Percentiles rank a stretch among this genome's conserved stretches.
Evolutionary conservation across 2,329 filamentous ascomycete genomes (phyloP).

Genomic region (Dothidotthia symphoricarpi): DNA sequence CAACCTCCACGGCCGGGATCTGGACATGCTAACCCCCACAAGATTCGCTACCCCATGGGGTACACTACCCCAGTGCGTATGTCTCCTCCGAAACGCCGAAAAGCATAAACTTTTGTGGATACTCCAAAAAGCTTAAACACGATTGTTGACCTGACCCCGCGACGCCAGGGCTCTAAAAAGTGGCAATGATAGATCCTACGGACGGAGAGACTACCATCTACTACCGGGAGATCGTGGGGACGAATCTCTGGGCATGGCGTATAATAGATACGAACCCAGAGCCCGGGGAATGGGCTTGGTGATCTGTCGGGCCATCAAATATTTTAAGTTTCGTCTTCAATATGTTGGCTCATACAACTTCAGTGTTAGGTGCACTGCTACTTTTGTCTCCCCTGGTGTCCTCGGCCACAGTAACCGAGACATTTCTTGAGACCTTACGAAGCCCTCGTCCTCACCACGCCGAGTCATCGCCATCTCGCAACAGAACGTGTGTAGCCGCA

Average conservation of each 20-base stretch:
- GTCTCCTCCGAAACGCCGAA: too few relatives aligned
- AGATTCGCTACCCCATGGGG: too few relatives aligned
- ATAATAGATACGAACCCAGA: too few relatives aligned
- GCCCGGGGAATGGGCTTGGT: not conserved
- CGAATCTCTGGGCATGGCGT: not conserved
- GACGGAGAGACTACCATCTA: not conserved
- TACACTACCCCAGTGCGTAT: too few relatives aligned
- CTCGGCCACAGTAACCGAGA: constrained; percentile 11
- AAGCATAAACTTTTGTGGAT: too few relatives aligned
- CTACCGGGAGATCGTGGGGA: not conserved
- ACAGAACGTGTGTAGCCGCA: constrained; percentile 14
- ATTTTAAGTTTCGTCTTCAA: not conserved
- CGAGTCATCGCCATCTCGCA: constrained; percentile 7
- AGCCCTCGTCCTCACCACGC: constrained; percentile 13
- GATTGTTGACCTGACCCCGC: too few relatives aligned
- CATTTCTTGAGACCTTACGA: constrained; percentile 12
- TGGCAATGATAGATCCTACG: not conserved
- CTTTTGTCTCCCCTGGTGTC: constrained; percentile 4
- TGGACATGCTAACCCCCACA: too few relatives aligned
- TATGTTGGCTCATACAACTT: constrained; percentile 3
- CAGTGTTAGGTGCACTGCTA: constrained; percentile 1
- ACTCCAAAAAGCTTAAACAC: too few relatives aligned
- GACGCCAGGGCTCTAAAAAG: constrained; percentile 1
- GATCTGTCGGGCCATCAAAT: not conserved
- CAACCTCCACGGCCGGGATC: too few relatives aligned